Evolutionary conservation across 495 filamentous ascomycete genomes (phyloP).

Genomic region (Staphylotrichum tortipilum): DNA sequence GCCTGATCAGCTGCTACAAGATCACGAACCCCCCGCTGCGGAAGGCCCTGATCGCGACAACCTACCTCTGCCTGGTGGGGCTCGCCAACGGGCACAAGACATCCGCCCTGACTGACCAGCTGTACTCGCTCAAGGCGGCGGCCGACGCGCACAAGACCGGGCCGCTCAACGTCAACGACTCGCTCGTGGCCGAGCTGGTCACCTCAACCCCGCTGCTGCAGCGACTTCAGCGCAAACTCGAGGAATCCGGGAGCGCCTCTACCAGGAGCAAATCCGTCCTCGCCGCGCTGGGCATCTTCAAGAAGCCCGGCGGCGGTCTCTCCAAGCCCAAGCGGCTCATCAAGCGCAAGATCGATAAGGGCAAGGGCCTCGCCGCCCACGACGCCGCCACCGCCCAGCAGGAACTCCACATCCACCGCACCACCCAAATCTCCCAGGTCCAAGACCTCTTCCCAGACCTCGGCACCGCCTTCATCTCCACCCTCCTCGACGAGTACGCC

Average conservation of each 20-base stretch:
- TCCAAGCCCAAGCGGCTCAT: slow-evolving; percentile 44
- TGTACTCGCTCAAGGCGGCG: slow-evolving; percentile 68
- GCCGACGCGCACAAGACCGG: slow-evolving; percentile 49
- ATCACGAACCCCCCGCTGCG: slow-evolving; percentile 49
- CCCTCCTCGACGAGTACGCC: slow-evolving; percentile 68
- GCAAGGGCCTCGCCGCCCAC: slow-evolving; percentile 49
- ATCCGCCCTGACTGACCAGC: slow-evolving; percentile 66
- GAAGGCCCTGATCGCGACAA: slow-evolving; percentile 55
- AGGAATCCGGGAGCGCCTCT: slow-evolving; percentile 24
- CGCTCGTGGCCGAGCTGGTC: slow-evolving; percentile 54
- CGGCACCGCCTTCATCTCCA: slow-evolving; percentile 71
- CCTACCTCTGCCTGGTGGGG: slow-evolving; percentile 63
- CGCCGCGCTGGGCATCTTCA: slow-evolving; percentile 44
- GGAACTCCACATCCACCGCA: slow-evolving; percentile 66
- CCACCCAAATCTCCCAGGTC: slow-evolving; percentile 76
- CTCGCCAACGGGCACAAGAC: slow-evolving; percentile 59
- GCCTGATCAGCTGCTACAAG: slow-evolving; percentile 56
- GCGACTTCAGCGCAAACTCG: slow-evolving; percentile 38
- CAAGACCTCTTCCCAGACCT: slow-evolving; percentile 91
- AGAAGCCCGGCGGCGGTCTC: slow-evolving; percentile 43
- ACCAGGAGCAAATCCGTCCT: slow-evolving; percentile 52
- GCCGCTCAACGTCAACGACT: slow-evolving; percentile 41
- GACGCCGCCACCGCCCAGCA: slow-evolving; percentile 37
- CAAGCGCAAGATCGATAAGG: slow-evolving; percentile 51
- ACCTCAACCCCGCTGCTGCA: slow-evolving; percentile 50